Conservation (phyloP, 768 basidiomycete genomes). For the Suillus alpinus region DNA sequence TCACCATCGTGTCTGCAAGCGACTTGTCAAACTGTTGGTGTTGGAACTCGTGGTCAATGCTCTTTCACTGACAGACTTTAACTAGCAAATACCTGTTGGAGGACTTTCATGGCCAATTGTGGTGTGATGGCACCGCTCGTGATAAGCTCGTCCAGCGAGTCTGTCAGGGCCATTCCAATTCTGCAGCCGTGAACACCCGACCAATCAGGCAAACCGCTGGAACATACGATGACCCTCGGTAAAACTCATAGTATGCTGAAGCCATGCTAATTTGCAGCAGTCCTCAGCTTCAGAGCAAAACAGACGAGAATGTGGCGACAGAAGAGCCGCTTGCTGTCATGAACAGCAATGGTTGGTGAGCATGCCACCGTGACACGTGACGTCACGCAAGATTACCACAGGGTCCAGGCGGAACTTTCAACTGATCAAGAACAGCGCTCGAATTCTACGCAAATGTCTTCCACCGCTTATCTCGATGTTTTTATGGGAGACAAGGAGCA, state of each 20-base stretch:
- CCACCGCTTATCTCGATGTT: slow-evolving; percentile 38
- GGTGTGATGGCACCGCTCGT: slow-evolving; percentile 96
- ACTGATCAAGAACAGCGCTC: too few relatives aligned
- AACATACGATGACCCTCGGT: slow-evolving; percentile 86
- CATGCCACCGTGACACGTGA: slow-evolving; percentile 21
- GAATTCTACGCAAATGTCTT: not conserved
- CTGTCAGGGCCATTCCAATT: slow-evolving; percentile 95
- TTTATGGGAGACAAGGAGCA: slow-evolving; percentile 36
- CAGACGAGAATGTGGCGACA: not conserved
- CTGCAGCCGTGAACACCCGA: slow-evolving; percentile 39
- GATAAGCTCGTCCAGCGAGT: slow-evolving; percentile 97
- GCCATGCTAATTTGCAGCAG: slow-evolving; percentile 50
- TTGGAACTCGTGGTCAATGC: not conserved
- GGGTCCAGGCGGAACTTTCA: too few relatives aligned
- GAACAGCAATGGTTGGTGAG: slow-evolving; percentile 2
- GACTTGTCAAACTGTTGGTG: slow-evolving; percentile 99
- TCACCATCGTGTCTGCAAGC: slow-evolving; percentile 87
- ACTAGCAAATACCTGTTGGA: slow-evolving; percentile 73
- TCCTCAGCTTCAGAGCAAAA: slow-evolving; percentile 8
- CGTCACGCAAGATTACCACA: slow-evolving; percentile 16
- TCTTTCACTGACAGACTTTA: slow-evolving; percentile 2
- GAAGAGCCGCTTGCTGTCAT: slow-evolving; percentile 5
- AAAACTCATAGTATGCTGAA: slow-evolving; percentile 88
- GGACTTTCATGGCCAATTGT: slow-evolving; percentile 97
- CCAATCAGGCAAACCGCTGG: not conserved